Base-by-base conservation (phyloP, 495 filamentous ascomycete species). In the Aspergillus homomorphus region DNA sequence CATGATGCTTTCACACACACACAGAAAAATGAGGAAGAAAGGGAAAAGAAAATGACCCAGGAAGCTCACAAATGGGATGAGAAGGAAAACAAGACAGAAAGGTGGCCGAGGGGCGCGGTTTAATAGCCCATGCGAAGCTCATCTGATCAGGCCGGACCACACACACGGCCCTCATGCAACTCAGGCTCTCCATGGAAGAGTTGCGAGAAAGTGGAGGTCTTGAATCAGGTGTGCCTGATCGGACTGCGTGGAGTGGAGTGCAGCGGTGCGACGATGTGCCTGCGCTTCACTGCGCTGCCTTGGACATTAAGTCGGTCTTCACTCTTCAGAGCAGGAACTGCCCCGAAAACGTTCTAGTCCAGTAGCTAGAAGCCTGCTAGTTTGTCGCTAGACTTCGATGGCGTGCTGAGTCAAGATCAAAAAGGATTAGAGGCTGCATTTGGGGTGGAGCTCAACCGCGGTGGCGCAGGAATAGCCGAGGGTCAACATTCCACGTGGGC, bases 1-100 rank as follows among this genome's bases (percentile, higher is more conserved):
- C 70, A 67, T 70, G 41, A 41, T 51, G 19, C 54, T 5, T 26
- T 22, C 30, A 16, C 18, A n/a, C 23, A 23, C 15, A 38, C 23
- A 49, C 54, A 19, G 14, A 44, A 9, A 51, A 46, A 20, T 28
- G 8, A n/a, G 21, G 38, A 42, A 33, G 49, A 49, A 45, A 41
- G 30, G 23, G 42, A 50, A 46, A 23, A 45, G 24, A 23, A 24
- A 20, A 16, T 54, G 20, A 19, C 16, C 16, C 20, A 5, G 5
- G 18, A 7, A 20, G 21, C 5, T 9, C 18, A 23, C 14, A 23
- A 23, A 16, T 20, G 45, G 16, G 45, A 16, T 21, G 45, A 26
- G 20, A 23, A 23, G 6, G 7, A 15, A 15, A 50, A 9, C 26
- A 15, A 23, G 23, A 23, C 8, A 38, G 15, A 28, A 28, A 28